These are phyloP conservation scores for Monilinia fructicola DNA, from an alignment of 2,329 filamentous ascomycete species.

Conservation along the genomic window DNA sequence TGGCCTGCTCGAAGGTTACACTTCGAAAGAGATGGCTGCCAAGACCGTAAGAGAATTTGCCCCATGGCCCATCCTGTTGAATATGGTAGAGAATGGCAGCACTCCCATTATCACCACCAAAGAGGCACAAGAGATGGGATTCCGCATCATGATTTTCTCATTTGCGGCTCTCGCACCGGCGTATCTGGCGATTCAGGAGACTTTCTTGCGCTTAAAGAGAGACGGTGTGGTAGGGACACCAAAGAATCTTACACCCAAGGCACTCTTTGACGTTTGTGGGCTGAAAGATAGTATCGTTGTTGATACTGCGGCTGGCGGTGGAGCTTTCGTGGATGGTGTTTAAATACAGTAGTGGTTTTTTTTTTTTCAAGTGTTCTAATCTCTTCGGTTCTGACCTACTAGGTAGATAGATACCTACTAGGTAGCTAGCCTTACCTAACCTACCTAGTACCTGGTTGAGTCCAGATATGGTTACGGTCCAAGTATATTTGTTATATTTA, in stretches of 20 bases:
- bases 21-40: conserved; percentile 49
- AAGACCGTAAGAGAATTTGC: conserved; percentile 49
- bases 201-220: conserved; percentile 43
- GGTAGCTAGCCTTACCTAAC: too few relatives aligned
- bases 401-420: too few relatives aligned
- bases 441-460: not conserved
- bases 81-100: conserved; percentile 57
- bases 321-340: conserved; percentile 26
- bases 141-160: conserved; percentile 59
- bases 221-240: conserved; percentile 44
- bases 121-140: conserved; percentile 56
- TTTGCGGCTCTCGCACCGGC: conserved; percentile 51
- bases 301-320: conserved; percentile 41
- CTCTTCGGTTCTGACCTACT: not conserved
- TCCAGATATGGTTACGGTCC: not conserved
- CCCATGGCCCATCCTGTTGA: conserved; percentile 54
- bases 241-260: conserved; percentile 48
- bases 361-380: not conserved
- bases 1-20: conserved; percentile 59
- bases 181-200: conserved; percentile 46
- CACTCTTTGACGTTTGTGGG: conserved; percentile 54
- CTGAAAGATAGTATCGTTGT: conserved; percentile 52
- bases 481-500: too few relatives aligned
- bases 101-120: conserved; percentile 53
- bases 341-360: conserved; percentile 18